Conservation (phyloP, 352 stramenopile genomes). For the Globisporangium canariense region DNA sequence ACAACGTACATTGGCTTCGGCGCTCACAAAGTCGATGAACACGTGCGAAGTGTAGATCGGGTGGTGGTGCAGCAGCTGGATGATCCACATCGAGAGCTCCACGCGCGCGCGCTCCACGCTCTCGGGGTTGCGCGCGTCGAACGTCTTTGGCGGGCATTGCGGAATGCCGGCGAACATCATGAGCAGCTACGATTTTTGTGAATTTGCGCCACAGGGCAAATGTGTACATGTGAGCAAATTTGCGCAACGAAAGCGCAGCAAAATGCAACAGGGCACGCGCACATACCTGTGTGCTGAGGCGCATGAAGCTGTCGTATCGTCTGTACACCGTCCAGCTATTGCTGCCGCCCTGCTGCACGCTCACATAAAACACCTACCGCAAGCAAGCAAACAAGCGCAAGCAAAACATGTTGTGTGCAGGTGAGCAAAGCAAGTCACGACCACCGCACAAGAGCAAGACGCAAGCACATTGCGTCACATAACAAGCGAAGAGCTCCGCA, state of each 20-base stretch:
- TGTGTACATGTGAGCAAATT: background rate
- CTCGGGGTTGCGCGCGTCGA: slow-evolving; percentile 63
- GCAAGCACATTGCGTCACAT: background rate
- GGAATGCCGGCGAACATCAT: slow-evolving; percentile 76
- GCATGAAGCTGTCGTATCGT: slow-evolving; percentile 71
- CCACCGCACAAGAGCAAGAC: slow-evolving; percentile 3
- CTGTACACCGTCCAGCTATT: slow-evolving; percentile 77
- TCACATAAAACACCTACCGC: slow-evolving; percentile 66
- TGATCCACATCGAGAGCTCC: slow-evolving; percentile 78
- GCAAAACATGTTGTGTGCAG: background rate
- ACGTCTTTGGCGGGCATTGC: slow-evolving; percentile 45
- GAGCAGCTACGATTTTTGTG: slow-evolving; percentile 26
- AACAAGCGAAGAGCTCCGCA: background rate
- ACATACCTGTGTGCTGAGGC: slow-evolving; percentile 53
- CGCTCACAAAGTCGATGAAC: slow-evolving; percentile 80
- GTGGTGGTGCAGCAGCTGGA: slow-evolving; percentile 74
- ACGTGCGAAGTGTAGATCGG: slow-evolving; percentile 82
- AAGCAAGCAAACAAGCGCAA: background rate
- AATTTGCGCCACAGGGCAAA: slow-evolving; percentile 5
- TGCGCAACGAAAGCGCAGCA: background rate
- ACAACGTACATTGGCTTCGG: slow-evolving; percentile 63
- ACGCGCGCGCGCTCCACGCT: slow-evolving; percentile 69
- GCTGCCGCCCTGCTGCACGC: slow-evolving; percentile 63
- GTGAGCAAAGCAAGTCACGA: slow-evolving; percentile 6
- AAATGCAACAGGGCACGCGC: background rate